phyloP scores from a whole-genome alignment of 1,284 basidiomycete genomes.

The Neolentinus lepideus region DNA sequence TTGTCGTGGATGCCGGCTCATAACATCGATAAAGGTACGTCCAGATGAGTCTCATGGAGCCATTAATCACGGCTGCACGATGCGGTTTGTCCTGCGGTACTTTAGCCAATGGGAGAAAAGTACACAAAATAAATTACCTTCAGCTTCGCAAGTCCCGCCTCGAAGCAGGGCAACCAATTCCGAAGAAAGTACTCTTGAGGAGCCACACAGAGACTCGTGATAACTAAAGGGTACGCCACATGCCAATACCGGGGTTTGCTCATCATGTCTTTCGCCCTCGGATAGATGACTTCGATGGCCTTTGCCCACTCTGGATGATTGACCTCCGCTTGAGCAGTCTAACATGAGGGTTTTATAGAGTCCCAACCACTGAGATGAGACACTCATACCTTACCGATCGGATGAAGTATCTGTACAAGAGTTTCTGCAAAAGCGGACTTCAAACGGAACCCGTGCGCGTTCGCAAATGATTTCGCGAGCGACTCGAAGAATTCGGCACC shows the following conservation, averaged over 20 bases:
- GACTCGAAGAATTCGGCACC: constrained; percentile 88
- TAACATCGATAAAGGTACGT: constrained; percentile 92
- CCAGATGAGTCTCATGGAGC: constrained; percentile 83
- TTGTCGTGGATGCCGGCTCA: constrained; percentile 75
- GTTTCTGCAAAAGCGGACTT: constrained; percentile 88
- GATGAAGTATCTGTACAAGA: constrained; percentile 75
- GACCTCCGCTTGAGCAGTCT: constrained; percentile 94
- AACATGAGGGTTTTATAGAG: constrained; percentile 4
- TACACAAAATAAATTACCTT: constrained; percentile 40
- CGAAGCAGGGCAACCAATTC: constrained; percentile 73
- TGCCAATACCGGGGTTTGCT: constrained; percentile 89
- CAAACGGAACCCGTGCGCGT: constrained; percentile 78
- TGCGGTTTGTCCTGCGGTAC: constrained; percentile 64
- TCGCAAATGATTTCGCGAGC: constrained; percentile 76
- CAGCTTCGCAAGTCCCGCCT: constrained; percentile 65
- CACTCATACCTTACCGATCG: constrained; percentile 72
- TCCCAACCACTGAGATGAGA: not conserved
- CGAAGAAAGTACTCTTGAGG: constrained; percentile 82
- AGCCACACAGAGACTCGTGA: constrained; percentile 82
- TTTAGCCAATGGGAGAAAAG: not conserved
- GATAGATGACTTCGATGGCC: constrained; percentile 81
- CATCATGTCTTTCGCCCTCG: constrained; percentile 83
- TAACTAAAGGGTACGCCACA: constrained; percentile 80
- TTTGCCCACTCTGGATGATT: constrained; percentile 95
- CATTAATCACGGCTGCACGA: constrained; percentile 75